phyloP scores from a whole-genome alignment of 1,139 yeast species.

The Lodderomyces theae region DNA sequence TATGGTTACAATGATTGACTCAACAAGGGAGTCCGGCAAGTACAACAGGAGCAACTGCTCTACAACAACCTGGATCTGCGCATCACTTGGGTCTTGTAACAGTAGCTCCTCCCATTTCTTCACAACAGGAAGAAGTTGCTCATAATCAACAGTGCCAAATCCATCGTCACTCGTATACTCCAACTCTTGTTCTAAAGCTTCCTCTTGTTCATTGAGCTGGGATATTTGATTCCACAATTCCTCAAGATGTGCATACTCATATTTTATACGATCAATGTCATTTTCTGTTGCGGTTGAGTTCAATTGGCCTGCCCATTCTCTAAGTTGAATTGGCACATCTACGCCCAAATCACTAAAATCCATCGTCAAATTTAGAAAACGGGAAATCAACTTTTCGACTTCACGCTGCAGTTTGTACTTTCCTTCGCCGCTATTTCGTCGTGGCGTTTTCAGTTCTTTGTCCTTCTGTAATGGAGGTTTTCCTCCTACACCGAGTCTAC shows the following conservation, averaged over 20 bases:
- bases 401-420: neutral
- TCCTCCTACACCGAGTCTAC: constrained; percentile 77
- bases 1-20: constrained; percentile 7
- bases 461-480: constrained; percentile 29
- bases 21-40: neutral
- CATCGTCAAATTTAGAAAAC: neutral
- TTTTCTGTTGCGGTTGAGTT: neutral
- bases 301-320: neutral
- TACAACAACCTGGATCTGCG: constrained; percentile 1
- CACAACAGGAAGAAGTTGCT: neutral
- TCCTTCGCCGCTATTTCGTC: constrained; percentile 10
- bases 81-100: neutral
- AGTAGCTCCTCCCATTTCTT: neutral
- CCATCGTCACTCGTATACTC: neutral
- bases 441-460: too few species aligned
- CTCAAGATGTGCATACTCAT: neutral
- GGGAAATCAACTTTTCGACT: neutral
- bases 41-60: constrained; percentile 1
- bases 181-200: neutral
- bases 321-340: neutral
- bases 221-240: neutral
- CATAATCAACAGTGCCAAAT: neutral
- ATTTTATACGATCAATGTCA: neutral
- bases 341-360: neutral
- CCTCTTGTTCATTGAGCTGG: constrained; percentile 1